These are phyloP conservation scores for Xylaria sp. DNA, from an alignment of 495 filamentous ascomycete species.

Conservation along the genomic window DNA sequence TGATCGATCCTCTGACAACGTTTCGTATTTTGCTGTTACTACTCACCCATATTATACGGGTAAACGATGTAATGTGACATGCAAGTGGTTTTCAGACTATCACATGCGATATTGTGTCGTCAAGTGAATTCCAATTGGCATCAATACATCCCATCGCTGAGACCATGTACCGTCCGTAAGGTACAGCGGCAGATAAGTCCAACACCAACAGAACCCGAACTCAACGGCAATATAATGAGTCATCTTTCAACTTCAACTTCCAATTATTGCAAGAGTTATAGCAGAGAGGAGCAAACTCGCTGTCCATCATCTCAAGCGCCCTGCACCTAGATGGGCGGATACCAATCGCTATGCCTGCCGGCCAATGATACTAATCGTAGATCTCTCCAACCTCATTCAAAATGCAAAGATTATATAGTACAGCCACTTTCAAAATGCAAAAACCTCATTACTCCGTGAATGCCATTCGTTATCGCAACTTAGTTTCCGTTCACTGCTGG, in stretches of 20 bases:
- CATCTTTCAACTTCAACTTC: not conserved
- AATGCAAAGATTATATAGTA: slow-evolving; percentile 21
- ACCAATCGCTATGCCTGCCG: not conserved
- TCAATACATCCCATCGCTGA: not conserved
- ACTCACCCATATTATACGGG: not conserved
- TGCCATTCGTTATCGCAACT: not conserved
- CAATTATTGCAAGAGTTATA: not conserved
- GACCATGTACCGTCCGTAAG: not conserved
- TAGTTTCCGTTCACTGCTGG: slow-evolving; percentile 17
- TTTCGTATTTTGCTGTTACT: not conserved
- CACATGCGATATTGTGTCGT: not conserved
- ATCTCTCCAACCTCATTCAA: slow-evolving; percentile 1
- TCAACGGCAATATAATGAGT: not conserved
- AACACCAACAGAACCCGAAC: not conserved
- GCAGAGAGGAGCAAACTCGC: not conserved
- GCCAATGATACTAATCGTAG: not conserved
- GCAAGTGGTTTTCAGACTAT: not conserved
- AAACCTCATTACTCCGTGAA: not conserved
- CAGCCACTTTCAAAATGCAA: slow-evolving; percentile 6
- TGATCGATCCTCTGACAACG: not conserved
- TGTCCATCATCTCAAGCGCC: not conserved
- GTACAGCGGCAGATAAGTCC: not conserved
- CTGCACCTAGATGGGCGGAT: not conserved
- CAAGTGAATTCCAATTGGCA: not conserved
- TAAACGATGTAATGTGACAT: not conserved